phyloP scores from a whole-genome alignment of 495 filamentous ascomycete genomes.

The Podospora pseudoanserina region DNA sequence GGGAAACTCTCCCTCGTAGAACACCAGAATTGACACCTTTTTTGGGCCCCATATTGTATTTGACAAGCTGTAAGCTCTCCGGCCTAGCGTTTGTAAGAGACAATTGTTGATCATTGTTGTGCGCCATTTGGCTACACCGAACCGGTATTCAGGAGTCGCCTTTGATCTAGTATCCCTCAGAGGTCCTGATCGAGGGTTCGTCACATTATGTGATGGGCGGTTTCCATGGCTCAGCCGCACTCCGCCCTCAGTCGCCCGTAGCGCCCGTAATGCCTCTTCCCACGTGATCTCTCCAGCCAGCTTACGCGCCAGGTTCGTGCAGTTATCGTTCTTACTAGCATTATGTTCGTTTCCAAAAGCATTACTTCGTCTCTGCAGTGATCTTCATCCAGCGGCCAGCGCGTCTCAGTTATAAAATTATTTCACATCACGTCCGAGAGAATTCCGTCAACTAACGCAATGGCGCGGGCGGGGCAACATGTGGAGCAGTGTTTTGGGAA shows the following conservation, averaged over 20 bases:
- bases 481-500: neutral
- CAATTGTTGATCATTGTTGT: too few relatives aligned
- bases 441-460: neutral
- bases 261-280: neutral
- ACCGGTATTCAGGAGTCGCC: too few relatives aligned
- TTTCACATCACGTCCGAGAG: neutral
- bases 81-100: too few relatives aligned
- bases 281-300: neutral
- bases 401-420: neutral
- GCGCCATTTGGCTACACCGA: too few relatives aligned
- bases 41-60: too few relatives aligned
- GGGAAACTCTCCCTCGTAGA: too few relatives aligned
- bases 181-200: too few relatives aligned
- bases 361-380: neutral
- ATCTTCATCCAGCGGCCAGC: neutral
- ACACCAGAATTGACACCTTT: too few relatives aligned
- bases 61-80: too few relatives aligned
- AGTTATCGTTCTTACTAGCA: neutral
- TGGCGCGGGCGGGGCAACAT: neutral
- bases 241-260: neutral
- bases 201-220: too few relatives aligned
- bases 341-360: neutral
- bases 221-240: neutral
- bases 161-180: too few relatives aligned
- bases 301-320: neutral